Conservation (phyloP, 2,329 filamentous ascomycete species). For the Ophiobolus disseminans region DNA sequence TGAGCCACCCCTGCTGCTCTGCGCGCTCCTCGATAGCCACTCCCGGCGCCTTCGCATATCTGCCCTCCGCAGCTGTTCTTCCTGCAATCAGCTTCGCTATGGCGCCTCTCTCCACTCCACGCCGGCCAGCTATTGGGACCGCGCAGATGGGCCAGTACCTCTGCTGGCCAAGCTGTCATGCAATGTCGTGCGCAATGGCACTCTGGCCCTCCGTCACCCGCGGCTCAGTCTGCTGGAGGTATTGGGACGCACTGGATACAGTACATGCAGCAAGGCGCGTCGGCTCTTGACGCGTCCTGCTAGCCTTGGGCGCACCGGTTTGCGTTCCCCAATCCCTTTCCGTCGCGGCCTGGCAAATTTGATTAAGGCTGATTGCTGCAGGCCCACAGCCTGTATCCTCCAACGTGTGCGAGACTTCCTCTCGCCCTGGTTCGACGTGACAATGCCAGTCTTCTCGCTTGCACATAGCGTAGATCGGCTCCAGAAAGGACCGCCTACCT, state of each 20-base stretch:
- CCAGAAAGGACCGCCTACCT: slow-evolving; percentile 1
- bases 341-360: slow-evolving; percentile 14
- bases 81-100: slow-evolving; percentile 24
- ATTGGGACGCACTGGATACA: slow-evolving; percentile 10
- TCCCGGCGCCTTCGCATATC: neutral
- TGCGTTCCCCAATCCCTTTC: slow-evolving; percentile 19
- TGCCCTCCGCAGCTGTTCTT: slow-evolving; percentile 12
- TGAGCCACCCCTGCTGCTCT: neutral
- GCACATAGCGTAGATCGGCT: neutral
- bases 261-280: slow-evolving; percentile 22
- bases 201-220: slow-evolving; percentile 11
- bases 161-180: slow-evolving; percentile 15
- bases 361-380: slow-evolving; percentile 28
- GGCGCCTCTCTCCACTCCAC: slow-evolving; percentile 6
- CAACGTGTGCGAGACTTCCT: slow-evolving; percentile 5
- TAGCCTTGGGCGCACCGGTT: slow-evolving; percentile 12
- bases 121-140: slow-evolving; percentile 12
- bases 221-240: slow-evolving; percentile 9
- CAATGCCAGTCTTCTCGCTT: slow-evolving; percentile 1
- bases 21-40: neutral
- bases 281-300: slow-evolving; percentile 18
- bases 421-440: slow-evolving; percentile 12
- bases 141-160: slow-evolving; percentile 10
- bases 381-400: slow-evolving; percentile 12
- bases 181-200: slow-evolving; percentile 16